phyloP scores from a whole-genome alignment of 2,329 filamentous ascomycete species.

The Periconia sp. region DNA sequence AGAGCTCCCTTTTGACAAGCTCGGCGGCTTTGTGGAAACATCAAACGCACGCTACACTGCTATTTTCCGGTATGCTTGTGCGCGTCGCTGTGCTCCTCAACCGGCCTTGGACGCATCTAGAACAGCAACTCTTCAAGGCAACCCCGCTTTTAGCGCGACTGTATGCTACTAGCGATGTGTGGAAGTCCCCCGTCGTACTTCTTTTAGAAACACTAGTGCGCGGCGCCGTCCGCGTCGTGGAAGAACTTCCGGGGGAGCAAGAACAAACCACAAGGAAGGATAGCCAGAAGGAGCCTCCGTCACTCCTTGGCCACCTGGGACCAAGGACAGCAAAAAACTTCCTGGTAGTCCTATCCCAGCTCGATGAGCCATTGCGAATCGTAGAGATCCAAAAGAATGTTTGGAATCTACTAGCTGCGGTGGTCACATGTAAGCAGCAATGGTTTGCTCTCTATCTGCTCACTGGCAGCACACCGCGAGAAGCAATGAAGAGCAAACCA shows the following conservation, averaged over 20 bases:
- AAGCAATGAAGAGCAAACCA: slow-evolving; percentile 67
- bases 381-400: slow-evolving; percentile 69
- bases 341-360: slow-evolving; percentile 74
- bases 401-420: slow-evolving; percentile 85
- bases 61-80: slow-evolving; percentile 73
- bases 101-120: slow-evolving; percentile 68
- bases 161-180: slow-evolving; percentile 72
- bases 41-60: slow-evolving; percentile 70
- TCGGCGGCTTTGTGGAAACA: slow-evolving; percentile 53
- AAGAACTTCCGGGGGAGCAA: slow-evolving; percentile 14
- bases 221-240: slow-evolving; percentile 65
- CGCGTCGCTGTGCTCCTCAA: slow-evolving; percentile 70
- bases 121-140: slow-evolving; percentile 80
- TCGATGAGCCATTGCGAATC: slow-evolving; percentile 77
- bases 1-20: slow-evolving; percentile 54
- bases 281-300: slow-evolving; percentile 72
- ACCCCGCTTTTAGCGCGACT: slow-evolving; percentile 78
- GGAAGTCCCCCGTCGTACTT: slow-evolving; percentile 69
- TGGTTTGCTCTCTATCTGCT: slow-evolving; percentile 95
- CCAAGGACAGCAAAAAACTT: slow-evolving; percentile 84
- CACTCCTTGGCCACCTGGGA: slow-evolving; percentile 88
- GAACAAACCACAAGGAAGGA: slow-evolving; percentile 35
- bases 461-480: slow-evolving; percentile 83
- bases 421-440: slow-evolving; percentile 89
- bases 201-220: slow-evolving; percentile 77